These are phyloP conservation scores for Testicularia cyperi DNA, from an alignment of 1,284 basidiomycete genomes.

Conservation along the genomic window DNA sequence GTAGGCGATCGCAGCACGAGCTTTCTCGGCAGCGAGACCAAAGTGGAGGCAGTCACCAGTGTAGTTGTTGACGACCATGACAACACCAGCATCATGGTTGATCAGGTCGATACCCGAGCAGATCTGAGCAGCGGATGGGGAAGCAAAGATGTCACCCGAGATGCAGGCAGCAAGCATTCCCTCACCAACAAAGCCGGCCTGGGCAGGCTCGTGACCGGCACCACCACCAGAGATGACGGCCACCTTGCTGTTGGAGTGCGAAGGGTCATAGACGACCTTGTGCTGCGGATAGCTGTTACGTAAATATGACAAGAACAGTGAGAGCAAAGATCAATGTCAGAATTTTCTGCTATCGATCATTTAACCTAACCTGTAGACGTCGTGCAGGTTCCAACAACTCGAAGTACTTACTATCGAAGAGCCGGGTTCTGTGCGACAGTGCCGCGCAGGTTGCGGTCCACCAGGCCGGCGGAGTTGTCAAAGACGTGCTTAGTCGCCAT, in stretches of 20 bases:
- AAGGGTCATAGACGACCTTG: slow-evolving; percentile 57
- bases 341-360: not conserved
- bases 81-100: slow-evolving; percentile 61
- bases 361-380: not conserved
- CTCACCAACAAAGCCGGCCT: slow-evolving; percentile 60
- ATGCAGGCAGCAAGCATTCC: slow-evolving; percentile 63
- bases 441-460: slow-evolving; percentile 54
- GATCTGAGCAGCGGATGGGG: slow-evolving; percentile 64
- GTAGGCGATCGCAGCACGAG: slow-evolving; percentile 49
- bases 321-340: not conserved
- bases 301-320: not conserved
- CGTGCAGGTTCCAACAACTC: no score
- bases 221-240: slow-evolving; percentile 63
- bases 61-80: slow-evolving; percentile 62
- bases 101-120: slow-evolving; percentile 62
- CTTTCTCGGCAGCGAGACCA: slow-evolving; percentile 61
- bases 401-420: slow-evolving; percentile 51
- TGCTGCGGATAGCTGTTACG: slow-evolving; percentile 45
- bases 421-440: slow-evolving; percentile 56
- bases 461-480: slow-evolving; percentile 52
- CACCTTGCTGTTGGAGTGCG: slow-evolving; percentile 61
- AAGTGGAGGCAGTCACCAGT: slow-evolving; percentile 64
- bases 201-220: slow-evolving; percentile 63
- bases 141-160: slow-evolving; percentile 65
- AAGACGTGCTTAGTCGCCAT: slow-evolving; percentile 60